Conservation (phyloP, 1,284 basidiomycete species). For the Cryptococcus jaspeensis region DNA sequence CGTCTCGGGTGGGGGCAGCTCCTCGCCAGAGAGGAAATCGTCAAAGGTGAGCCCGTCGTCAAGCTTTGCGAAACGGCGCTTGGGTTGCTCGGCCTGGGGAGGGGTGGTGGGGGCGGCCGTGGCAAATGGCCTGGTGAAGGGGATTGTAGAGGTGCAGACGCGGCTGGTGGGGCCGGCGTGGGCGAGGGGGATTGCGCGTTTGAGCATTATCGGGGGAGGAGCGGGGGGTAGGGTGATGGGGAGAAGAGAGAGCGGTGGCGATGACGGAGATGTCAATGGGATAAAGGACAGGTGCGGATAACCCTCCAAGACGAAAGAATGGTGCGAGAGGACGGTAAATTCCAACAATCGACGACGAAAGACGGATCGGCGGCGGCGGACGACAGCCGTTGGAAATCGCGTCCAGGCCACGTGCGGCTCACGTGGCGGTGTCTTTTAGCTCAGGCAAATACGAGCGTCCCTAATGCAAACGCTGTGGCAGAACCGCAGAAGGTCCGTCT, state of each 20-base stretch:
- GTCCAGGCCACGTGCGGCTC: no score
- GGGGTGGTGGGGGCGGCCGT: constrained; percentile 26
- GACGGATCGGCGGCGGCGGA: no score
- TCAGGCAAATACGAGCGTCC: no score
- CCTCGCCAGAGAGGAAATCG: constrained; percentile 74
- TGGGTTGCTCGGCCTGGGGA: constrained; percentile 14
- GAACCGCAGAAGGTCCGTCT: no score
- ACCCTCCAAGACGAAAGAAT: neutral
- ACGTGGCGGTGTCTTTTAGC: no score
- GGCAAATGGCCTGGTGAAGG: constrained; percentile 26
- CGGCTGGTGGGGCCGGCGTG: neutral
- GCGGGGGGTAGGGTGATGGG: neutral
- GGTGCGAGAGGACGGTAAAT: neutral
- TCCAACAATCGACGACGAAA: no score
- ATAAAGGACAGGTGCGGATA: neutral
- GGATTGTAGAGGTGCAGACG: neutral
- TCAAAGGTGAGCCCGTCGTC: constrained; percentile 74
- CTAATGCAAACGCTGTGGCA: no score
- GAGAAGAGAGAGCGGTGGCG: neutral
- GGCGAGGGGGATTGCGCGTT: neutral
- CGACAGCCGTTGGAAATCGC: no score
- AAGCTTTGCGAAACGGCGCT: constrained; percentile 53
- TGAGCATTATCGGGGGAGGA: neutral
- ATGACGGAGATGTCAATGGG: no score
- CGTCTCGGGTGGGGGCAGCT: constrained; percentile 31